Evolutionary conservation across 352 stramenopile species (phyloP).

Genomic region (Phytopythium helicoides): DNA sequence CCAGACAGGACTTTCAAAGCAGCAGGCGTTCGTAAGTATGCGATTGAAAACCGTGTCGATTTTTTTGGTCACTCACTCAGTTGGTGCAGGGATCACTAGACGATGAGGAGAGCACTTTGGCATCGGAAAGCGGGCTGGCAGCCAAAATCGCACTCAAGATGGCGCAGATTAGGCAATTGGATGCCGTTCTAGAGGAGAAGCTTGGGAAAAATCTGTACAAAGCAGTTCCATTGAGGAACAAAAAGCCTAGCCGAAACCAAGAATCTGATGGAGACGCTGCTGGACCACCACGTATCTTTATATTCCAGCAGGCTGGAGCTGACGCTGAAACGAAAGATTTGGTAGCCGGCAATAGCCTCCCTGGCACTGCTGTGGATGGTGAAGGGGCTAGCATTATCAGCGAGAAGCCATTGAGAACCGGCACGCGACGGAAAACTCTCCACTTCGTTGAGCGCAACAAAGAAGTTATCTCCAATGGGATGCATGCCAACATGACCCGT

Average conservation of each 20-base stretch:
- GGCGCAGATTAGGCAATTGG: conserved; percentile 57
- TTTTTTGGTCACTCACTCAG: neutral
- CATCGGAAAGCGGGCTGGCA: conserved; percentile 24
- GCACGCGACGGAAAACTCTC: neutral
- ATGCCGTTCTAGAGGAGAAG: conserved; percentile 59
- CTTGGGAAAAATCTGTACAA: conserved; percentile 60
- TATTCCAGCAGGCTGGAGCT: conserved; percentile 17
- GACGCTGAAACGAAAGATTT: neutral
- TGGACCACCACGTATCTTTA: conserved; percentile 10
- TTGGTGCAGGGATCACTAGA: conserved; percentile 38
- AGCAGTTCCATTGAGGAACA: conserved; percentile 12
- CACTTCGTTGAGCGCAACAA: conserved; percentile 57
- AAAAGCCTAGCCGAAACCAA: conserved; percentile 11
- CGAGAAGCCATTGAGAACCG: neutral
- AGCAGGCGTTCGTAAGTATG: conserved; percentile 57
- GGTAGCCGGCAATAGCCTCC: conserved; percentile 8
- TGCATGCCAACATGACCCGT: conserved; percentile 51
- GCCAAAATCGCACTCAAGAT: conserved; percentile 77
- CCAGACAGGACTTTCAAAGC: conserved; percentile 55
- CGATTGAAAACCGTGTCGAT: conserved; percentile 1
- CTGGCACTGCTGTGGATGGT: conserved; percentile 1
- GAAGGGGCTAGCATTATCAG: neutral
- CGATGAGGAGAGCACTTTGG: conserved; percentile 26
- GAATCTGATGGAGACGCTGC: neutral
- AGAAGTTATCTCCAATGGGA: conserved; percentile 41